These are phyloP conservation scores for Clavulina sp. DNA, from an alignment of 768 basidiomycete species.

Conservation along the genomic window DNA sequence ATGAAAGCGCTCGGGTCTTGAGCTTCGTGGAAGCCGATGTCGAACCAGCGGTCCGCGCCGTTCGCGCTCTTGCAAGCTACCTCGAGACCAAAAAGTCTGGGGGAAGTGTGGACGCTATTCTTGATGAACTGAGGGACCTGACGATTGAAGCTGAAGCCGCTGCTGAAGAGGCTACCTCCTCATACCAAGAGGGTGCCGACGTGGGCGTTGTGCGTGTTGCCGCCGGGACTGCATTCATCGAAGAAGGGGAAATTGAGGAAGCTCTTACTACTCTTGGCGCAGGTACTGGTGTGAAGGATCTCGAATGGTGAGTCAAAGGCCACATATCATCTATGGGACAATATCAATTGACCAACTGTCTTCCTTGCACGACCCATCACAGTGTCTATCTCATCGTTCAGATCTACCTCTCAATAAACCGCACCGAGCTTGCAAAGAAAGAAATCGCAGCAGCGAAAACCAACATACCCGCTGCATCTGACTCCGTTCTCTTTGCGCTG, in stretches of 20 bases:
- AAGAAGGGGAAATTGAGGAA: constrained; percentile 77
- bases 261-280: constrained; percentile 73
- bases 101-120: constrained; percentile 33
- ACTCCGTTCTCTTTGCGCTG: constrained; percentile 53
- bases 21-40: constrained; percentile 39
- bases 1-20: constrained; percentile 37
- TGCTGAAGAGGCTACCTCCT: constrained; percentile 25
- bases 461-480: constrained; percentile 21
- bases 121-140: constrained; percentile 74
- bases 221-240: constrained; percentile 73
- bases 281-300: constrained; percentile 47
- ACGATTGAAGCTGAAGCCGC: constrained; percentile 75
- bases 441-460: constrained; percentile 69
- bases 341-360: constrained; percentile 1
- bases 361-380: constrained; percentile 1
- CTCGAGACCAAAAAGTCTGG: constrained; percentile 24
- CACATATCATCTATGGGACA: background rate
- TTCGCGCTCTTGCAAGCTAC: constrained; percentile 56
- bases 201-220: constrained; percentile 59
- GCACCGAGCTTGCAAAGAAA: constrained; percentile 71
- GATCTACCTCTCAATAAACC: constrained; percentile 79
- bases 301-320: constrained; percentile 59
- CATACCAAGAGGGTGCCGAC: constrained; percentile 29
- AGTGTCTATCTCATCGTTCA: constrained; percentile 74
- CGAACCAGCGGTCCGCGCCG: constrained; percentile 51